These are phyloP conservation scores for Verticillium tricorpus DNA, from an alignment of 2,329 filamentous ascomycete genomes.

Conservation along the genomic window DNA sequence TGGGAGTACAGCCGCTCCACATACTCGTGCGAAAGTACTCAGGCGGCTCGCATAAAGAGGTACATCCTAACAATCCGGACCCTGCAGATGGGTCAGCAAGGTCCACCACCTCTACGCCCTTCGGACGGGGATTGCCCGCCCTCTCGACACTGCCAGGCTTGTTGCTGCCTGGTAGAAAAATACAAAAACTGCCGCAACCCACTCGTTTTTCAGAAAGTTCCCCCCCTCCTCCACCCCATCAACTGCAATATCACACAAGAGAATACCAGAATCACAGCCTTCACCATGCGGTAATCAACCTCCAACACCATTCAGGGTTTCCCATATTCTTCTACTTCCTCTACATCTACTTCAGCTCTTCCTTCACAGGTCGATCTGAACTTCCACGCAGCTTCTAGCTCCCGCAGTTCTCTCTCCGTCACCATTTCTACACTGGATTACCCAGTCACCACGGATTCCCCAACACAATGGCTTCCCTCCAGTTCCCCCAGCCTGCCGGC, in stretches of 20 bases:
- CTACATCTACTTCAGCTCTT: constrained; percentile 42
- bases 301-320: constrained; percentile 47
- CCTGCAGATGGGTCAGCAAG: background rate
- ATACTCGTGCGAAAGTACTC: background rate
- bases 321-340: constrained; percentile 29
- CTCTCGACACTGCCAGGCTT: background rate
- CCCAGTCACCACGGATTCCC: constrained; percentile 76
- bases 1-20: background rate
- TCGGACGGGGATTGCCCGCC: background rate
- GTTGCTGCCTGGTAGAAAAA: background rate
- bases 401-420: constrained; percentile 53
- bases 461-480: constrained; percentile 77
- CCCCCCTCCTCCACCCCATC: constrained; percentile 28
- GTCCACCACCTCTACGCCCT: background rate
- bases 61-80: background rate
- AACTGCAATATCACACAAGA: constrained; percentile 23
- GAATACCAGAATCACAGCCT: constrained; percentile 23
- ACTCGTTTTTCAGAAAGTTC: constrained; percentile 21
- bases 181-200: constrained; percentile 13
- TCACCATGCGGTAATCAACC: constrained; percentile 47
- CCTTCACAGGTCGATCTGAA: constrained; percentile 59
- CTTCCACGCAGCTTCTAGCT: constrained; percentile 57
- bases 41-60: background rate
- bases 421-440: constrained; percentile 63
- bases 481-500: constrained; percentile 60